These are phyloP conservation scores for Fusarium secorum DNA, from an alignment of 2,329 filamentous ascomycete genomes.

Conservation along the genomic window DNA sequence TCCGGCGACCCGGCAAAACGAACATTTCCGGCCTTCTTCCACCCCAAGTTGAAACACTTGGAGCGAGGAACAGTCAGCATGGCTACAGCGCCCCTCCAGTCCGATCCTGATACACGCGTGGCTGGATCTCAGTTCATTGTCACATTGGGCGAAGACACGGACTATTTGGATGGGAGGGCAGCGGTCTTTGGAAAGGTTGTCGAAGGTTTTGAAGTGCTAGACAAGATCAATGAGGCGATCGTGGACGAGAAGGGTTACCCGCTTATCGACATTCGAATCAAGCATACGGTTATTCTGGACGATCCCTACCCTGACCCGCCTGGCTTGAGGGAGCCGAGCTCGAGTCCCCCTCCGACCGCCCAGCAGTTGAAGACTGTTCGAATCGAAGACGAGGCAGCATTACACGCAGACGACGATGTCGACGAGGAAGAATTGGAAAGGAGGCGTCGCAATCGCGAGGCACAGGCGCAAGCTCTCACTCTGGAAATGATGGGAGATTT, in stretches of 20 bases:
- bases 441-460: conserved; percentile 84
- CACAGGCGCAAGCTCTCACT: conserved; percentile 90
- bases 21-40: conserved; percentile 84
- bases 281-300: conserved; percentile 90
- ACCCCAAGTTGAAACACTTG: conserved; percentile 85
- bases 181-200: conserved; percentile 95
- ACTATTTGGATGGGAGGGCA: conserved; percentile 92
- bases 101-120: conserved; percentile 81
- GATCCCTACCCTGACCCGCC: conserved; percentile 88
- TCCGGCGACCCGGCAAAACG: conserved; percentile 72
- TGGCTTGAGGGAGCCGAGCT: conserved; percentile 77
- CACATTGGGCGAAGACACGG: conserved; percentile 86
- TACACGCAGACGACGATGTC: conserved; percentile 73
- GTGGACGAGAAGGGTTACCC: conserved; percentile 86
- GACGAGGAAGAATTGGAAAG: conserved; percentile 85
- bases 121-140: conserved; percentile 94
- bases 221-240: conserved; percentile 92
- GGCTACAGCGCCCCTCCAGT: conserved; percentile 83
- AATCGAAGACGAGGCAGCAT: conserved; percentile 86
- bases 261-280: conserved; percentile 91
- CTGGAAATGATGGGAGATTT: conserved; percentile 98
- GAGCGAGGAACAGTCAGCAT: conserved; percentile 95
- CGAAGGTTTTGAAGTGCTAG: conserved; percentile 91
- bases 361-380: conserved; percentile 90
- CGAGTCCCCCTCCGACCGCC: conserved; percentile 81